phyloP scores from a whole-genome alignment of 2,329 filamentous ascomycete species.

The Nothophoma quercina region DNA sequence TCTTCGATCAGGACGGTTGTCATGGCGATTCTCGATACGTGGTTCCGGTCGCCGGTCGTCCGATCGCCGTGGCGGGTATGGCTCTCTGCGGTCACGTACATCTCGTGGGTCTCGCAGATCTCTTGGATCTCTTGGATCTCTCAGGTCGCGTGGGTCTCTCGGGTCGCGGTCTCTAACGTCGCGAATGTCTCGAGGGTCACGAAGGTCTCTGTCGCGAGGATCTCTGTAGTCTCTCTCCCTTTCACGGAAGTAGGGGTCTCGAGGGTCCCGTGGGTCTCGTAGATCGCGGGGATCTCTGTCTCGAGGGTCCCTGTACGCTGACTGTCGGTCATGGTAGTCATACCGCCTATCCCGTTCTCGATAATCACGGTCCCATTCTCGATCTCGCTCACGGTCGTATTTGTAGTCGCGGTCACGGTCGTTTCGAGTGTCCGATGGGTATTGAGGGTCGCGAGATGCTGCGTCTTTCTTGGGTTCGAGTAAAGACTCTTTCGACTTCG shows the following conservation, averaged over 20 bases:
- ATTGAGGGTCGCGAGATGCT: slow-evolving; percentile 39
- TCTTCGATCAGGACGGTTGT: slow-evolving; percentile 48
- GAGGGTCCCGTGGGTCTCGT: slow-evolving; percentile 9
- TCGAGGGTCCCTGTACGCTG: slow-evolving; percentile 38
- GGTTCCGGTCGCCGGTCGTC: slow-evolving; percentile 34
- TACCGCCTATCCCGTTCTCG: slow-evolving; percentile 52
- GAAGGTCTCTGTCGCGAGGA: slow-evolving; percentile 25
- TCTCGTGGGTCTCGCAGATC: slow-evolving; percentile 31
- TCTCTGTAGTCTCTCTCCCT: slow-evolving; percentile 33
- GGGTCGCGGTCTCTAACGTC: slow-evolving; percentile 31
- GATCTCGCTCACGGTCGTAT: slow-evolving; percentile 45
- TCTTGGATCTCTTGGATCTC: slow-evolving; percentile 24
- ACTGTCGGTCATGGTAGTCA: slow-evolving; percentile 36
- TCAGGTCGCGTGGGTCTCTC: slow-evolving; percentile 27
- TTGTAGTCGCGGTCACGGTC: slow-evolving; percentile 36
- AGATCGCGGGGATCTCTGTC: slow-evolving; percentile 35
- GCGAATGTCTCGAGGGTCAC: slow-evolving; percentile 26
- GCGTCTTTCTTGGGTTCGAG: slow-evolving; percentile 50
- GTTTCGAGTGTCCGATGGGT: slow-evolving; percentile 30
- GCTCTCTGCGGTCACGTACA: slow-evolving; percentile 39
- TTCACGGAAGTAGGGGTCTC: slow-evolving; percentile 27
- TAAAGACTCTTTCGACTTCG: slow-evolving; percentile 48
- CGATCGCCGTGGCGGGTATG: slow-evolving; percentile 36
- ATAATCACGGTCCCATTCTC: slow-evolving; percentile 50
- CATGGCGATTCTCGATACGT: slow-evolving; percentile 40